A percentile compares a stretch with the other conserved stretches of the same genome.
phyloP scores from a whole-genome alignment of 1,139 yeast genomes.

The Kluyveromyces marxianus region DNA sequence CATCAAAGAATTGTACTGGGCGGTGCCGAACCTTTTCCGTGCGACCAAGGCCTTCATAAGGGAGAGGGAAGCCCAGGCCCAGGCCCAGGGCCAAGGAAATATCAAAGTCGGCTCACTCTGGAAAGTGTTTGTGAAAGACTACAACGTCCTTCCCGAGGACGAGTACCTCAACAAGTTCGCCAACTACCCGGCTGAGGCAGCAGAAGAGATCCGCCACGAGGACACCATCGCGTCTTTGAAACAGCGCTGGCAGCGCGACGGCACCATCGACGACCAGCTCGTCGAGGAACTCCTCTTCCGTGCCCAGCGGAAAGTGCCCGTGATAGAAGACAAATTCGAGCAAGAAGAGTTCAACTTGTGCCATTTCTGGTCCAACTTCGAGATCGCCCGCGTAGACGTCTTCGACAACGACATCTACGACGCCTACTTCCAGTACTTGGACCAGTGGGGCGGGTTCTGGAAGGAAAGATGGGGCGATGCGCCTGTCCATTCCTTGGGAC shows the following conservation, averaged over 20 bases:
- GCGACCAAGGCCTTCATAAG: conserved; percentile 59
- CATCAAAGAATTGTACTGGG: conserved; percentile 64
- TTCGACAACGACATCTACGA: conserved; percentile 60
- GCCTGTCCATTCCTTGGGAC: conserved; percentile 79
- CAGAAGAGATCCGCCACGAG: conserved; percentile 23
- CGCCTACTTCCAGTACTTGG: conserved; percentile 59
- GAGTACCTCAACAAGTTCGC: conserved; percentile 23
- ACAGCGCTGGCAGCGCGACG: conserved; percentile 4
- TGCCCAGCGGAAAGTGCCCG: conserved; percentile 17
- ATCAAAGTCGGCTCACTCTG: conserved; percentile 51
- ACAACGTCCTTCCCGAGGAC: conserved; percentile 22
- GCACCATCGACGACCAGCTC: conserved; percentile 18
- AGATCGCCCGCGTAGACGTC: conserved; percentile 72
- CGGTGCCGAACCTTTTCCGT: conserved; percentile 74
- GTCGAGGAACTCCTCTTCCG: conserved; percentile 16
- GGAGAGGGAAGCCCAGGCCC: conserved; percentile 18
- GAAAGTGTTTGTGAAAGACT: conserved; percentile 42
- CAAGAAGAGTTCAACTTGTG: conserved; percentile 69
- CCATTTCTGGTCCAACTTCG: conserved; percentile 94
- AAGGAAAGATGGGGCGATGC: conserved; percentile 95
- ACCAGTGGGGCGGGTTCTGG: conserved; percentile 71
- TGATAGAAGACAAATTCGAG: conserved; percentile 43
- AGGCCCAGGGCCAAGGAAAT: conserved; percentile 6
- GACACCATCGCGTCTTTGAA: conserved; percentile 27
- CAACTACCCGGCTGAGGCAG: conserved; percentile 21